Base-by-base conservation (phyloP, 148 eudicot genomes). In the Fallopia convolvulus region DNA sequence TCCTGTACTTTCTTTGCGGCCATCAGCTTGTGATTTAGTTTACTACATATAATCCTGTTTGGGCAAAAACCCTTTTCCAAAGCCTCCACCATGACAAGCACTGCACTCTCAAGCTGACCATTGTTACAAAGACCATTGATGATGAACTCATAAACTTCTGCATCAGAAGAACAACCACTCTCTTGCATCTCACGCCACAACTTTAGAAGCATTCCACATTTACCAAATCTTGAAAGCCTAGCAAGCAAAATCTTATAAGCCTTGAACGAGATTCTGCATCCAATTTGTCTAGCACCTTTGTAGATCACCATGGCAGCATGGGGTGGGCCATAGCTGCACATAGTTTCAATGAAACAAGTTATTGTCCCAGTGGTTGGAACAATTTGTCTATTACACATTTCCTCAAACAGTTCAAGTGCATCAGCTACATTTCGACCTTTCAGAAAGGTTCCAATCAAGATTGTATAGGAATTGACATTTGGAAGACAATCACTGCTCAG, bases 251-350 rank as follows among this genome's bases (percentile, higher is more conserved):
- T 72, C 84, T 92, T 95, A 81, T 91, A 95, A 12, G 94, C 93
- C 71, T 56, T 87, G 55, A 83, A n/a, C 33, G 99, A 91, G 78
- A 92, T 56, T 53, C 23, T 78, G 81, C 96, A 88, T 23, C 94
- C 93, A 55, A 74, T 80, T 77, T 90, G 85, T 78, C 82, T 88
- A 14, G 99, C 97, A 81, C 87, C 89, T 76, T 82, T 84, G 65
- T 92, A 91, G 33, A 95, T 86, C 88, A 85, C 83, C 88, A 95
- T 79, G 63, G 97, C 97, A 75, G 97, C 99, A 79, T 95, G 90
- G 8, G 99, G 97, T 0, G 99, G 99, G 33, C 99, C 99, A 84
- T 84, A 92, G 53, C 83, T 82, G 83, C 99, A 95, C 71, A 95
- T 76, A 55, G 91, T 86, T 80, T 88, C 91, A 70, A 95, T 85